Conservation (phyloP, 2,329 filamentous ascomycete species). For the Trichoderma hamatum region DNA sequence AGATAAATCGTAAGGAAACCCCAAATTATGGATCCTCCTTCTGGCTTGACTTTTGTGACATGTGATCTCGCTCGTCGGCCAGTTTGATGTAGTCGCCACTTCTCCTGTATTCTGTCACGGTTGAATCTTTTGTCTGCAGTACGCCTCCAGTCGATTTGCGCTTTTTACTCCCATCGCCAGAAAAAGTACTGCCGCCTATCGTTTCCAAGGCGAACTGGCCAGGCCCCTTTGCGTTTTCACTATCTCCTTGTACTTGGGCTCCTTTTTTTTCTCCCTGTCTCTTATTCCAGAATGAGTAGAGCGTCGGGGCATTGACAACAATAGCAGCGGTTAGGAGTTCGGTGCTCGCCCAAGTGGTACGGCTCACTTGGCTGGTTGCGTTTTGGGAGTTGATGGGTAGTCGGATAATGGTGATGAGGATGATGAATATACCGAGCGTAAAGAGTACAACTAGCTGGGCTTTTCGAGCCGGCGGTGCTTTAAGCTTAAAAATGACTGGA, state of each 20-base stretch:
- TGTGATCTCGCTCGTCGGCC: conserved; percentile 17
- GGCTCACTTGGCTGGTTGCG: conserved; percentile 41
- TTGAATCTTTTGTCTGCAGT: conserved; percentile 19
- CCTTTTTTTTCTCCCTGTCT: conserved; percentile 30
- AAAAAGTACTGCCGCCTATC: conserved; percentile 19
- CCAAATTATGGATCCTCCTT: not conserved
- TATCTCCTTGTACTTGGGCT: not conserved
- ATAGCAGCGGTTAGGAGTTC: conserved; percentile 41
- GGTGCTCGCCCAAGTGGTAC: conserved; percentile 44
- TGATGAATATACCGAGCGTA: conserved; percentile 45
- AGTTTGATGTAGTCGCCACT: conserved; percentile 22
- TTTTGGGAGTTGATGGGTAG: conserved; percentile 43
- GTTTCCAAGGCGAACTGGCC: conserved; percentile 7
- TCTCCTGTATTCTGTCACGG: conserved; percentile 18
- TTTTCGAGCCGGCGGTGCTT: conserved; percentile 38
- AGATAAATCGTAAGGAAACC: not conserved
- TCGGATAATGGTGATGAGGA: conserved; percentile 44
- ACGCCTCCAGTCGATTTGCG: conserved; percentile 19
- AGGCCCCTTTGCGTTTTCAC: not conserved
- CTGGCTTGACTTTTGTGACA: conserved; percentile 3
- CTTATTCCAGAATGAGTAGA: conserved; percentile 43
- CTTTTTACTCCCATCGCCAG: not conserved
- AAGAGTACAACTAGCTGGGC: conserved; percentile 41
- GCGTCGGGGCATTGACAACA: conserved; percentile 45
- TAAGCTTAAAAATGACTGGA: conserved; percentile 36